Evolutionary conservation across 2,329 filamentous ascomycete species (phyloP), one percentile per base, ranked within the genome.

Genomic region (Fusarium palustre): DNA sequence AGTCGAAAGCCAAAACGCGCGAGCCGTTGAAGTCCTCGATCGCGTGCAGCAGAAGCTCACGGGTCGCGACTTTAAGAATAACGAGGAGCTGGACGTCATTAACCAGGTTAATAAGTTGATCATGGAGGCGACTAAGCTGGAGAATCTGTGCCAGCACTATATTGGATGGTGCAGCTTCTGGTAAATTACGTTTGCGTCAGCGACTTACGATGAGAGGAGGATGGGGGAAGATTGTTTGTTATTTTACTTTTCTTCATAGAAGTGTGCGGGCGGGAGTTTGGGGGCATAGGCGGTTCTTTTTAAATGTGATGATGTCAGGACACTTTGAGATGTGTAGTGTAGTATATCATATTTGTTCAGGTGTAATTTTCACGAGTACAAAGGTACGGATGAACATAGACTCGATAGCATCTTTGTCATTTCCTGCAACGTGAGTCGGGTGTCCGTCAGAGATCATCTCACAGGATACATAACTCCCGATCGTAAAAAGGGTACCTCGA

Each of bases 91-190:
- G 68, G 91, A 90, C 60, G 90, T 97, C 24, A 90, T 92, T 58
- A 89, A 89, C 66, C 96, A 99, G 81, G 97, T 99, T 7, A 95
- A 97, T 80, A 95, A 97, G 79, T 83, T 99, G 75, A 92, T 99
- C 74, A 91, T 92, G 66, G 95, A 99, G 83, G 96, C 96, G 24
- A 99, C 96, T 9, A 97, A 96, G 77, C 85, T 98, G 74, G 96
- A 98, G 86, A 98, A 98, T 79, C 84, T 99, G 66, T 99, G 96
- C 79, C 96, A 98, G 84, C 96, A 98, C 83, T 99, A 97, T 79
- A 97, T 98, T 74, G 96, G 96, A 69, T 98, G 95, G 95, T 98
- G 95, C 82, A 97, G 93, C 81, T 98, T 97, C 86, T 98, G 95
- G 95, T 98, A 81, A 77, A 60, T 10, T 36, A n/a, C 7, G 11